Conservation (phyloP, 345 rosid genomes). For the Arabis hirsuta region DNA sequence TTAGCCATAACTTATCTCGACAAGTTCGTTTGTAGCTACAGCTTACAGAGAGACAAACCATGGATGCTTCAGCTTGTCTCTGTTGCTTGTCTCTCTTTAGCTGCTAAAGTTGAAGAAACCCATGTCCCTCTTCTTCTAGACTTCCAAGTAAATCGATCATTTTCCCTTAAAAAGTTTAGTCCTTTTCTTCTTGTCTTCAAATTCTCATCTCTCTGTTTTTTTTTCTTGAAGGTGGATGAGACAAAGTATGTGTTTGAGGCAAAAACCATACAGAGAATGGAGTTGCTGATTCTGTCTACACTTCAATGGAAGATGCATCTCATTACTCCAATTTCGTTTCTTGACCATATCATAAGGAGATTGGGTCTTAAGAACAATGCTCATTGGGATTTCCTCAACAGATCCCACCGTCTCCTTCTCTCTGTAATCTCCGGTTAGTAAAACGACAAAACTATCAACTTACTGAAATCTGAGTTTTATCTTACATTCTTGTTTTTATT, state of each 20-base stretch:
- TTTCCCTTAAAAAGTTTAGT: neutral
- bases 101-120: slow-evolving; percentile 95
- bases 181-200: neutral
- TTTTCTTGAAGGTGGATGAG: slow-evolving; percentile 63
- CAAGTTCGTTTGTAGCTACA: slow-evolving; percentile 63
- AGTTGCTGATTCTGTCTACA: slow-evolving; percentile 82
- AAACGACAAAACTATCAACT: slow-evolving; percentile 25
- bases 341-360: slow-evolving; percentile 76
- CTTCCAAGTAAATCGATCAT: slow-evolving; percentile 63
- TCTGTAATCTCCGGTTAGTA: slow-evolving; percentile 67
- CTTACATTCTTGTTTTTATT: slow-evolving; percentile 31
- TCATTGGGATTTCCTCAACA: slow-evolving; percentile 72
- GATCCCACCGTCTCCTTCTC: slow-evolving; percentile 69
- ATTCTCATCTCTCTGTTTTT: slow-evolving; percentile 25
- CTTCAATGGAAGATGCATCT: slow-evolving; percentile 95
- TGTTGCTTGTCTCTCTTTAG: slow-evolving; percentile 85
- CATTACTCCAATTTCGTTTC: slow-evolving; percentile 76
- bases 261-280: slow-evolving; percentile 92
- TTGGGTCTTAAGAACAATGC: slow-evolving; percentile 62
- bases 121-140: slow-evolving; percentile 81
- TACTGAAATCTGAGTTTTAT: slow-evolving; percentile 19
- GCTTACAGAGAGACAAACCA: slow-evolving; percentile 65
- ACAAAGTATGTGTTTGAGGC: slow-evolving; percentile 77
- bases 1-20: slow-evolving; percentile 85
- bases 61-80: slow-evolving; percentile 94